Conservation (phyloP, 805 yeast species). For the Candida vaughaniae region DNA sequence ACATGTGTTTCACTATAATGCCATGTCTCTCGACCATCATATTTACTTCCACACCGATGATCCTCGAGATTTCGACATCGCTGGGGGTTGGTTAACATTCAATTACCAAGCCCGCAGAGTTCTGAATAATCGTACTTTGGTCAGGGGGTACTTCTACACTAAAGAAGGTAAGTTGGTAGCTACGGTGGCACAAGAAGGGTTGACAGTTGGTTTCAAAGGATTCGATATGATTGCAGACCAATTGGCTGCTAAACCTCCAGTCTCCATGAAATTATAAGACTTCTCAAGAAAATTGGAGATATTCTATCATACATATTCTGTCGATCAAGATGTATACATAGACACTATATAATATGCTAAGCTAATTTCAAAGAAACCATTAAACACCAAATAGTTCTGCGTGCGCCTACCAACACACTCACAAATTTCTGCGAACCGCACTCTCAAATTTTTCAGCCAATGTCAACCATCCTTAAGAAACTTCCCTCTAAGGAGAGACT, state of each 20-base stretch:
- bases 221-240: conserved; percentile 14
- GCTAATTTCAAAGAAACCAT: no score
- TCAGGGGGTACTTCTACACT: conserved; percentile 37
- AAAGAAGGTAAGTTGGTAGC: conserved; percentile 33
- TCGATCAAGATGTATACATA: no score
- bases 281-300: no score
- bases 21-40: conserved; percentile 47
- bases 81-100: conserved; percentile 37
- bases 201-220: conserved; percentile 32
- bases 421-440: no score
- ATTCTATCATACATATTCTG: no score
- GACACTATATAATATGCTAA: no score
- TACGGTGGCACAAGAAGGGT: conserved; percentile 42
- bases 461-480: conserved; percentile 28
- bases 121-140: conserved; percentile 34
- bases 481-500: conserved; percentile 48
- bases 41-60: conserved; percentile 38
- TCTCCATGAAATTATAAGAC: background rate
- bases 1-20: conserved; percentile 41
- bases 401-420: no score
- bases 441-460: background rate
- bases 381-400: no score
- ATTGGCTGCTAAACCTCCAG: conserved; percentile 6
- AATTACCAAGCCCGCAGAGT: conserved; percentile 35
- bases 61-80: conserved; percentile 26